Percentiles rank a stretch among this genome's conserved stretches.
Evolutionary conservation across 75 land plant species (phyloP).

Genomic region (Isoetes taiwanensis): DNA sequence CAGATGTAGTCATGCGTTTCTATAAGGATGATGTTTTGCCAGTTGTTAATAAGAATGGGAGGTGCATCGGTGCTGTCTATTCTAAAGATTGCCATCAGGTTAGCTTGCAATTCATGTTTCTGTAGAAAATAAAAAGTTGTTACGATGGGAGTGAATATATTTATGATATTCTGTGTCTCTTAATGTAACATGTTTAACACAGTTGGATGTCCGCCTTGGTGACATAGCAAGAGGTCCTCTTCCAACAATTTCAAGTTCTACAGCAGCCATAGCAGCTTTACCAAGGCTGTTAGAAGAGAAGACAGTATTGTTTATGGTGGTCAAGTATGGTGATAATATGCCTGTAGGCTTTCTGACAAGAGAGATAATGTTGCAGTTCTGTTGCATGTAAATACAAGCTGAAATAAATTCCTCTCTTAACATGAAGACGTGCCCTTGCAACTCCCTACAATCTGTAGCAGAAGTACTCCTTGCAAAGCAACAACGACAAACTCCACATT

Average conservation of each 20-base stretch:
- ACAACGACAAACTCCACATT: too few species aligned
- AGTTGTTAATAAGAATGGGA: slow-evolving; percentile 46
- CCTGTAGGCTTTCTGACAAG: slow-evolving; percentile 42
- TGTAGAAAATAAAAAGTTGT: background rate
- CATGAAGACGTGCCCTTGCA: too few species aligned
- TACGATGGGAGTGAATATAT: background rate
- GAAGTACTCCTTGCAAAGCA: too few species aligned
- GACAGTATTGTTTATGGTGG: slow-evolving; percentile 37
- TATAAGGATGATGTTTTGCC: slow-evolving; percentile 43
- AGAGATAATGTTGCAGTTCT: slow-evolving; percentile 32
- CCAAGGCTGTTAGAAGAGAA: slow-evolving; percentile 39
- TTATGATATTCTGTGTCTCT: background rate
- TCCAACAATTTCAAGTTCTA: slow-evolving; percentile 38
- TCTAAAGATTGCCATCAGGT: slow-evolving; percentile 62
- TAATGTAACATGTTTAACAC: slow-evolving; percentile 10
- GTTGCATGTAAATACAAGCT: too few species aligned
- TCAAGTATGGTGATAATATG: slow-evolving; percentile 20
- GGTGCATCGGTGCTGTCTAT: slow-evolving; percentile 57
- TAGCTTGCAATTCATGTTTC: background rate
- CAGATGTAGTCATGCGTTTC: slow-evolving; percentile 48
- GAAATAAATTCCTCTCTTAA: too few species aligned
- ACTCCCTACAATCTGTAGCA: too few species aligned
- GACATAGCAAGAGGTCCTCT: slow-evolving; percentile 55
- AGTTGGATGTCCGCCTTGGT: slow-evolving; percentile 47
- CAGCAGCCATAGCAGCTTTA: slow-evolving; percentile 39